Evolutionary conservation across 2,329 filamentous ascomycete genomes (phyloP).

Genomic region (Coniella lustricola): DNA sequence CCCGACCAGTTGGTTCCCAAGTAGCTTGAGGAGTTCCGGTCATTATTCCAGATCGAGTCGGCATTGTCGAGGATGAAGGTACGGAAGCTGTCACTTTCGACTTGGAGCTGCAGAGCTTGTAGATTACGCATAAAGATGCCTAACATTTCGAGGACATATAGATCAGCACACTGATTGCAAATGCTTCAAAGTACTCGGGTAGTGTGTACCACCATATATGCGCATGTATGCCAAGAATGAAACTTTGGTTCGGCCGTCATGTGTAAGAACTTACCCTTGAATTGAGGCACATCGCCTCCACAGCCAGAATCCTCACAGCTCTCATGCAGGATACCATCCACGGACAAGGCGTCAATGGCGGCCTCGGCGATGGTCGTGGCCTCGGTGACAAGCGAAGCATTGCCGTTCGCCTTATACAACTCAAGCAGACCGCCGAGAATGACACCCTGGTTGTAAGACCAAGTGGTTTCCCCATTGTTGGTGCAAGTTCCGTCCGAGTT

Average conservation of each 20-base stretch:
- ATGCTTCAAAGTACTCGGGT: too few species aligned
- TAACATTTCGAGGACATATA: not conserved
- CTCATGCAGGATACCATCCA: constrained; percentile 45
- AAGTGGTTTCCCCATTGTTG: constrained; percentile 40
- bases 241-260: too few species aligned
- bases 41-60: constrained; percentile 55
- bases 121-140: constrained; percentile 60
- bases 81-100: constrained; percentile 41
- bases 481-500: constrained; percentile 36
- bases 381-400: constrained; percentile 34
- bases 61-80: constrained; percentile 55
- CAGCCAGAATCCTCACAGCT: constrained; percentile 39
- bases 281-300: constrained; percentile 48
- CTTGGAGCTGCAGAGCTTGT: constrained; percentile 43
- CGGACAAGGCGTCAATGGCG: constrained; percentile 37
- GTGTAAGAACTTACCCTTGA: constrained; percentile 49
- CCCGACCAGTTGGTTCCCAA: constrained; percentile 62
- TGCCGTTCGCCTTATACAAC: constrained; percentile 35
- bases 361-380: constrained; percentile 44
- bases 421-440: constrained; percentile 46
- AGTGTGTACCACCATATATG: too few species aligned
- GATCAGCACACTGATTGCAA: not conserved
- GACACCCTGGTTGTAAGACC: constrained; percentile 52
- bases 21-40: constrained; percentile 41
- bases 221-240: too few species aligned